Evolutionary conservation across 2,329 filamentous ascomycete species (phyloP).

Genomic region (Trichoderma polysporum): DNA sequence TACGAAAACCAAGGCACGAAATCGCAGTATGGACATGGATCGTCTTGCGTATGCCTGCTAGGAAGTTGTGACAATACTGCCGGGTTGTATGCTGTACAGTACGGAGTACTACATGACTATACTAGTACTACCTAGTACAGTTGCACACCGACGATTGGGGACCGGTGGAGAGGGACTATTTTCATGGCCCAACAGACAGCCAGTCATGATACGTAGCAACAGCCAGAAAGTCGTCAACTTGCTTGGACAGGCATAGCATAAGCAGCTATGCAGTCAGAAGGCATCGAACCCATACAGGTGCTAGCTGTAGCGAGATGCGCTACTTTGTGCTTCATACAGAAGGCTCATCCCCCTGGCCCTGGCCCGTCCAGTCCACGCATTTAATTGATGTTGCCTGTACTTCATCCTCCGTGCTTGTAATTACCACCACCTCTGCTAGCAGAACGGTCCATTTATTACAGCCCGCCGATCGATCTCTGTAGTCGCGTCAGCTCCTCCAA

Average conservation of each 20-base stretch:
- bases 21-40: too few species aligned
- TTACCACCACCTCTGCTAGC: neutral
- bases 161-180: conserved; percentile 1
- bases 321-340: too few species aligned
- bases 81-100: too few species aligned
- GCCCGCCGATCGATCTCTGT: conserved; percentile 20
- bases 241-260: too few species aligned
- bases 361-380: neutral
- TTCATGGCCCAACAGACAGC: neutral
- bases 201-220: neutral
- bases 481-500: conserved; percentile 7
- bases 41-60: too few species aligned
- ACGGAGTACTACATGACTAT: too few species aligned
- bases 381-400: neutral
- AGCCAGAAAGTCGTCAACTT: neutral
- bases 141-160: conserved; percentile 6
- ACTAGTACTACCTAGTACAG: too few species aligned
- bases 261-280: neutral
- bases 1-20: too few species aligned
- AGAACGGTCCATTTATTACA: neutral
- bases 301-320: neutral
- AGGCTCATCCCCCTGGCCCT: neutral
- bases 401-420: neutral
- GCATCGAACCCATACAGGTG: neutral
- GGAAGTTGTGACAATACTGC: too few species aligned